A percentile compares a stretch with the other conserved stretches of the same genome.
phyloP scores from a whole-genome alignment of 2,329 filamentous ascomycete genomes.

The Cercospora beticola region DNA sequence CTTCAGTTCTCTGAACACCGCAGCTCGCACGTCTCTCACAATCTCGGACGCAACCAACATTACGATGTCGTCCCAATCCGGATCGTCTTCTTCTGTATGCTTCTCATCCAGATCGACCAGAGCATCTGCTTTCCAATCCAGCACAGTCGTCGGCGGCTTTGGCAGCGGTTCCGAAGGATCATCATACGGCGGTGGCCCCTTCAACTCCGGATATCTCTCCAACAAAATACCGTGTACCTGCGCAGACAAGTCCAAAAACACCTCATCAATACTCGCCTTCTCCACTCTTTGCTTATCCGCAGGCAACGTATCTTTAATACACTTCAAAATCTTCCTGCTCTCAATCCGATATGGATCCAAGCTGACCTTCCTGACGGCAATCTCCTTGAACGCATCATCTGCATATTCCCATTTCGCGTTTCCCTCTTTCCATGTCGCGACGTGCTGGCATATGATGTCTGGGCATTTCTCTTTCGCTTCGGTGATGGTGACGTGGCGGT shows the following conservation, averaged over 20 bases:
- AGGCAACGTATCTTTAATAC: conserved; percentile 73
- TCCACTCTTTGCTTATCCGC: conserved; percentile 69
- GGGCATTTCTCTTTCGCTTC: conserved; percentile 89
- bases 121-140: conserved; percentile 79
- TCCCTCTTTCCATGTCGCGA: conserved; percentile 91
- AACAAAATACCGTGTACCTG: conserved; percentile 76
- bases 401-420: conserved; percentile 91
- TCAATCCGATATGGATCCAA: conserved; percentile 87
- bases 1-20: conserved; percentile 67
- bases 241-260: conserved; percentile 87
- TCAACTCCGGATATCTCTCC: conserved; percentile 72
- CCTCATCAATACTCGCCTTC: conserved; percentile 93
- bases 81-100: conserved; percentile 73
- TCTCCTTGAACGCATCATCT: conserved; percentile 73
- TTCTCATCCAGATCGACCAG: conserved; percentile 52
- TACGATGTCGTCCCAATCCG: conserved; percentile 94
- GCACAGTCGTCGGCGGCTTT: conserved; percentile 66
- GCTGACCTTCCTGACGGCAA: conserved; percentile 88
- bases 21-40: conserved; percentile 69
- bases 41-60: conserved; percentile 88
- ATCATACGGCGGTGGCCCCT: conserved; percentile 66
- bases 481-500: conserved; percentile 70
- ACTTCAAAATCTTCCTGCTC: conserved; percentile 75
- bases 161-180: conserved; percentile 69
- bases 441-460: conserved; percentile 80